Evolutionary conservation across 495 filamentous ascomycete genomes (phyloP).

Genomic region (Penicillium bialowiezense): DNA sequence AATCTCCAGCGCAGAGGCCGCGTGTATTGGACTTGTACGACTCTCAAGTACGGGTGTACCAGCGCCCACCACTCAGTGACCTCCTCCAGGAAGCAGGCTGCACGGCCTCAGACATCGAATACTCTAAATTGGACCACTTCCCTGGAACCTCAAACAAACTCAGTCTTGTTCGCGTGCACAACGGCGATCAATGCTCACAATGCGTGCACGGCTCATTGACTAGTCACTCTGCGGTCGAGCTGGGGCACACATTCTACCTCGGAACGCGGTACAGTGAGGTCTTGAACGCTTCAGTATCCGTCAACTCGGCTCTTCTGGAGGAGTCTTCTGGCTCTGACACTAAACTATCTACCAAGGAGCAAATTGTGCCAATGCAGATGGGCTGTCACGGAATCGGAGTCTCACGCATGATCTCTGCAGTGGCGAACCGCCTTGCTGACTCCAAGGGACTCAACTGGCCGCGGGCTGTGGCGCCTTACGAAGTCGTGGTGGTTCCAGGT

Average conservation of each 20-base stretch:
- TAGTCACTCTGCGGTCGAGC: slow-evolving; percentile 72
- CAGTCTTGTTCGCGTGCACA: slow-evolving; percentile 60
- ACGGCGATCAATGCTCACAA: slow-evolving; percentile 69
- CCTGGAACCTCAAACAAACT: slow-evolving; percentile 37
- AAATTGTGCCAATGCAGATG: slow-evolving; percentile 71
- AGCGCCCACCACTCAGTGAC: slow-evolving; percentile 43
- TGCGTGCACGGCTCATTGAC: slow-evolving; percentile 64
- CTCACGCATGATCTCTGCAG: slow-evolving; percentile 83
- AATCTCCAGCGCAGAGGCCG: slow-evolving; percentile 18
- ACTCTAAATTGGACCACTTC: slow-evolving; percentile 41
- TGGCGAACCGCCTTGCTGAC: slow-evolving; percentile 72
- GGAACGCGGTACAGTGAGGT: slow-evolving; percentile 83
- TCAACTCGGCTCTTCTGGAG: slow-evolving; percentile 27
- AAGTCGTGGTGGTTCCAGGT: slow-evolving; percentile 65
- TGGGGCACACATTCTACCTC: slow-evolving; percentile 94
- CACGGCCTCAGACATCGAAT: slow-evolving; percentile 33
- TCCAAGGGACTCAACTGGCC: slow-evolving; percentile 86
- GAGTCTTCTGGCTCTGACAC: slow-evolving; percentile 9
- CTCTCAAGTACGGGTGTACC: slow-evolving; percentile 42
- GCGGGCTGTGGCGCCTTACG: slow-evolving; percentile 77
- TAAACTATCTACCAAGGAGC: slow-evolving; percentile 18
- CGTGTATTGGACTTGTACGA: slow-evolving; percentile 44
- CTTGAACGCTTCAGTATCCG: slow-evolving; percentile 58
- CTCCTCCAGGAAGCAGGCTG: slow-evolving; percentile 30
- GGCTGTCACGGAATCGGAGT: slow-evolving; percentile 96